A percentile compares a stretch with the other conserved stretches of the same genome.
These are phyloP conservation scores for Peltaster fructicola DNA, from an alignment of 2,329 filamentous ascomycete genomes.

Conservation along the genomic window DNA sequence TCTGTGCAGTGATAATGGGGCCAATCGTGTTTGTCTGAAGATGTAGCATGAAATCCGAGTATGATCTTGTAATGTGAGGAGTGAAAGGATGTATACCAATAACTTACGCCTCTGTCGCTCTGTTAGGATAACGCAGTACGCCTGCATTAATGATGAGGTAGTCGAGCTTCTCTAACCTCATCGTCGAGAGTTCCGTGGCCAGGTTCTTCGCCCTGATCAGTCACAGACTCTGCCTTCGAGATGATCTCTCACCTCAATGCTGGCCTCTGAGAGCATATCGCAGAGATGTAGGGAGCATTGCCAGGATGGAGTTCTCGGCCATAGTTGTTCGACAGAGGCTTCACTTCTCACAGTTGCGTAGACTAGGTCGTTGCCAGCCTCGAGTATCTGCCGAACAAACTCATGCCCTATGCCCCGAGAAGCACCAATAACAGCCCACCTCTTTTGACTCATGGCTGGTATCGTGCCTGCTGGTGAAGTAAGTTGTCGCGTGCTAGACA, in stretches of 20 bases:
- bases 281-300: conserved; percentile 16
- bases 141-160: conserved; percentile 40
- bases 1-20: conserved; percentile 38
- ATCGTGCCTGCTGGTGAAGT: too few species aligned
- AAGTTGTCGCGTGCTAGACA: too few species aligned
- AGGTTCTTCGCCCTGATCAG: conserved; percentile 3
- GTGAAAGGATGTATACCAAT: too few species aligned
- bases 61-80: too few species aligned
- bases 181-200: too few species aligned
- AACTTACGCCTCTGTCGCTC: conserved; percentile 33
- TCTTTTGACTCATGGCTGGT: conserved; percentile 12
- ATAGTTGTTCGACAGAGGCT: conserved; percentile 9
- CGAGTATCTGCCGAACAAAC: conserved; percentile 33
- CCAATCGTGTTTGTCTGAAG: conserved; percentile 41
- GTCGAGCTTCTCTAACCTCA: conserved; percentile 23
- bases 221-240: conserved; percentile 2
- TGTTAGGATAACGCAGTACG: conserved; percentile 38
- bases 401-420: conserved; percentile 34
- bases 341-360: conserved; percentile 35
- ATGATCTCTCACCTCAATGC: conserved; percentile 30
- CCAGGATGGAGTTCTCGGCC: conserved; percentile 1
- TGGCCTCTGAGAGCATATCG: conserved; percentile 35
- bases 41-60: conserved; percentile 36
- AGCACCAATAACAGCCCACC: conserved; percentile 30
- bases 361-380: conserved; percentile 29